Evolutionary conservation across 441 rosid genomes (phyloP).

Genomic region (Geranium incanum): DNA sequence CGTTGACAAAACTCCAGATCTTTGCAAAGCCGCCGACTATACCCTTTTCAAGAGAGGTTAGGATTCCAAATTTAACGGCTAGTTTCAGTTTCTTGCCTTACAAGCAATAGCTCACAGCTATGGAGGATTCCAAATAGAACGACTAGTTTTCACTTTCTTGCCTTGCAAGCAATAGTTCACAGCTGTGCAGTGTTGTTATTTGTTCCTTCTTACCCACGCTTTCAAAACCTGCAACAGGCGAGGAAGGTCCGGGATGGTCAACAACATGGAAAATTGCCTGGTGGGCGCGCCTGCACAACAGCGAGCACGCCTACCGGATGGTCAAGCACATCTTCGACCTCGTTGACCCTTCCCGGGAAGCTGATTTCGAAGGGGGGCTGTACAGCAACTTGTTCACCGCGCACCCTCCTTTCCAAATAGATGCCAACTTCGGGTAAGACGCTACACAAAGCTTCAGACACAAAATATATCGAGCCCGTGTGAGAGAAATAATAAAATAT

Average conservation of each 20-base stretch:
- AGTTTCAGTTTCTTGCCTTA: neutral
- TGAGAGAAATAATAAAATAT: no score
- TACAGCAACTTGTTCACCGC: slow-evolving; percentile 86
- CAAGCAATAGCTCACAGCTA: no score
- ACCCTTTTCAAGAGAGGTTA: slow-evolving; percentile 72
- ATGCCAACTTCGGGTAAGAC: slow-evolving; percentile 55
- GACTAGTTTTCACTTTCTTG: no score
- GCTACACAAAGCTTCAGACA: no score
- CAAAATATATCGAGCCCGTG: no score
- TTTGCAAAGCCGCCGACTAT: slow-evolving; percentile 61
- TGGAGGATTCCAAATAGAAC: no score
- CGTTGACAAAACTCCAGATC: slow-evolving; percentile 54
- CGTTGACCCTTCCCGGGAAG: slow-evolving; percentile 61
- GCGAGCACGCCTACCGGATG: slow-evolving; percentile 70
- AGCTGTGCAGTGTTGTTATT: no score
- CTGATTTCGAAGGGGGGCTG: slow-evolving; percentile 66
- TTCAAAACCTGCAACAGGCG: slow-evolving; percentile 42
- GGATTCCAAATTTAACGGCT: slow-evolving; percentile 14
- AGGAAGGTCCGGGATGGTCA: slow-evolving; percentile 93
- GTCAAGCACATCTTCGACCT: slow-evolving; percentile 56
- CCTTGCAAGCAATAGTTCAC: no score
- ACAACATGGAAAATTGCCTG: slow-evolving; percentile 75
- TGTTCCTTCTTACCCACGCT: neutral
- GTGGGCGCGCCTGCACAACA: slow-evolving; percentile 77
- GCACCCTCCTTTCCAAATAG: slow-evolving; percentile 94